phyloP scores from a whole-genome alignment of 108 stramenopile genomes.

The Skeletonema menzelii region DNA sequence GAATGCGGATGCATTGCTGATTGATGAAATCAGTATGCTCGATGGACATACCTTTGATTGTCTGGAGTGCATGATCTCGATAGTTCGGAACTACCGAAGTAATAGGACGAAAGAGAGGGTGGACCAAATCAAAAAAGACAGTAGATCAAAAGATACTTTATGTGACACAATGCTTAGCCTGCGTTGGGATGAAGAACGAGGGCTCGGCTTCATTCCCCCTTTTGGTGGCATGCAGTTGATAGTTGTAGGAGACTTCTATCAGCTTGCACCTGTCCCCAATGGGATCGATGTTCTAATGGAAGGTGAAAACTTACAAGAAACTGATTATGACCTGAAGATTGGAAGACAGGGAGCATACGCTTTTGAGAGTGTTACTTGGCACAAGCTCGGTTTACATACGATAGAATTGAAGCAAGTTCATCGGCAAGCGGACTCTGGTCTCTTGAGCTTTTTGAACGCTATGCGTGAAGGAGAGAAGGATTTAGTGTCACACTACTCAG shows the following conservation, averaged over 20 bases:
- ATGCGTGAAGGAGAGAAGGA: slow-evolving; percentile 38
- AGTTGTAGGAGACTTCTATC: slow-evolving; percentile 80
- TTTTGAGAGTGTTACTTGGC: slow-evolving; percentile 50
- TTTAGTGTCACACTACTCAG: not conserved
- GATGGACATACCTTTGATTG: slow-evolving; percentile 65
- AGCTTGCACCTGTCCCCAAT: slow-evolving; percentile 68
- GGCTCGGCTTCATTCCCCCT: slow-evolving; percentile 42
- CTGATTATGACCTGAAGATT: slow-evolving; percentile 23
- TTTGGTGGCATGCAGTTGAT: slow-evolving; percentile 82
- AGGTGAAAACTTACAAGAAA: slow-evolving; percentile 20
- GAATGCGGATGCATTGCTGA: slow-evolving; percentile 35
- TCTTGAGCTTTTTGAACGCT: slow-evolving; percentile 56
- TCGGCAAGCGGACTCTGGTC: slow-evolving; percentile 50
- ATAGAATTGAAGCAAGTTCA: slow-evolving; percentile 48
- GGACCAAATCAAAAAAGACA: slow-evolving; percentile 8
- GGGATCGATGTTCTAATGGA: slow-evolving; percentile 12
- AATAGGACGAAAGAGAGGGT: not conserved
- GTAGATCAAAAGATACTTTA: not conserved
- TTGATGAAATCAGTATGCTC: slow-evolving; percentile 67
- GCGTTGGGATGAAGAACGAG: slow-evolving; percentile 34
- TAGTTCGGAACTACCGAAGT: slow-evolving; percentile 33
- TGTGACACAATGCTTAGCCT: slow-evolving; percentile 22
- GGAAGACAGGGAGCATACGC: slow-evolving; percentile 46
- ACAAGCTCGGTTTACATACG: slow-evolving; percentile 4
- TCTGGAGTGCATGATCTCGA: slow-evolving; percentile 60